Conservation (phyloP, 2,329 filamentous ascomycete species). For the Fusarium setosum region DNA sequence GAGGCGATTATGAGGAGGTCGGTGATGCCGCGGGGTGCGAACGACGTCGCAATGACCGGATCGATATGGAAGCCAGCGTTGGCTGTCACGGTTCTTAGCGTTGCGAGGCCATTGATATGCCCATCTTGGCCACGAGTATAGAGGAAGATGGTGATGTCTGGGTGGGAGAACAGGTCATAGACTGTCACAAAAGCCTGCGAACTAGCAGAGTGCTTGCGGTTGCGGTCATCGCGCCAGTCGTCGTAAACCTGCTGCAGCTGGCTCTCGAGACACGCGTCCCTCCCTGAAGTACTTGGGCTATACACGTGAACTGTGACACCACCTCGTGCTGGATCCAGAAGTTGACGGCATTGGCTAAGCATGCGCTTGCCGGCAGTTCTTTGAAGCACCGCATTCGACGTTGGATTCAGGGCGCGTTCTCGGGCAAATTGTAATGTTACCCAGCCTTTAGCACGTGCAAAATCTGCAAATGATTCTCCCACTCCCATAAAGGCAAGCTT, state of each 20-base stretch:
- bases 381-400: conserved; percentile 7
- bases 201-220: not conserved
- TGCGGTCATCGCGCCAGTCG: conserved; percentile 7
- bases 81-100: conserved; percentile 9
- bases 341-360: conserved; percentile 9
- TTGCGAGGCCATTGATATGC: conserved; percentile 5
- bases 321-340: conserved; percentile 2
- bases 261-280: not conserved
- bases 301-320: not conserved
- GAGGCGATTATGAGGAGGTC: conserved; percentile 9
- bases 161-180: conserved; percentile 3
- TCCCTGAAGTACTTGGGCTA: not conserved
- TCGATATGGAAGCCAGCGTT: conserved; percentile 15
- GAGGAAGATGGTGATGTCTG: not conserved
- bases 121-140: conserved; percentile 1
- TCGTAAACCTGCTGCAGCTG: conserved; percentile 9
- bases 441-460: conserved; percentile 4
- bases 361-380: conserved; percentile 13
- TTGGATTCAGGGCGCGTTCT: conserved; percentile 8
- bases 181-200: conserved; percentile 14
- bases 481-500: conserved; percentile 4
- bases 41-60: conserved; percentile 8
- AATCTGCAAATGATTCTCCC: conserved; percentile 4
- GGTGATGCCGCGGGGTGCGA: conserved; percentile 5
- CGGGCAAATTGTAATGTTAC: conserved; percentile 7